Conservation (phyloP, 768 basidiomycete genomes). For the Mycena crocata region DNA sequence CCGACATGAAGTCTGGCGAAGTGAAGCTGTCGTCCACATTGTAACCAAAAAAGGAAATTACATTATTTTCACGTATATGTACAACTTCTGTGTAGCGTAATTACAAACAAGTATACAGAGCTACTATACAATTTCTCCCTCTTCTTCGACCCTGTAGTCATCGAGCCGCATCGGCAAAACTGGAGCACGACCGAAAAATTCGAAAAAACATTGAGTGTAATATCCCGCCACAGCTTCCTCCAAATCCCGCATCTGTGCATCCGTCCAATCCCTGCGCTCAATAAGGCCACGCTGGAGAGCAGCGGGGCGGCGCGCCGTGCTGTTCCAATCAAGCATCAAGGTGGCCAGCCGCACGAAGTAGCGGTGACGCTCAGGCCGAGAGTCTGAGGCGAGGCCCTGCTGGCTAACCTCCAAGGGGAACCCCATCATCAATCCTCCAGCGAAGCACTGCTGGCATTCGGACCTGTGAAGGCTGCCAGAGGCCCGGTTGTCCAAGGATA, state of each 20-base stretch:
- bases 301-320: background rate
- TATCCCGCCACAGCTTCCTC: slow-evolving; percentile 1
- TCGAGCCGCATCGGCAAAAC: slow-evolving; percentile 10
- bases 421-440: background rate
- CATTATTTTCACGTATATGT: no score
- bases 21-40: no score
- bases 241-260: background rate
- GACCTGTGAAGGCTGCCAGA: no score
- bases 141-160: no score
- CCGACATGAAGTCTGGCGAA: background rate
- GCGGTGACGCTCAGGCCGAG: background rate
- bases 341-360: background rate
- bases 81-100: no score
- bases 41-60: no score
- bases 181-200: slow-evolving; percentile 10
- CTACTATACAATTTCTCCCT: no score
- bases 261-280: background rate
- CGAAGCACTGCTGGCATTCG: no score
- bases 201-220: slow-evolving; percentile 9
- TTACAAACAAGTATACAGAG: no score
- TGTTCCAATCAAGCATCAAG: slow-evolving; percentile 6
- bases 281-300: background rate
- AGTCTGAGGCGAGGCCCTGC: background rate
- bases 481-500: no score
- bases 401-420: background rate